Percentiles rank a stretch among this genome's conserved stretches.
These are phyloP conservation scores for Alternaria sp. DNA, from an alignment of 2,329 filamentous ascomycete species.

Conservation along the genomic window DNA sequence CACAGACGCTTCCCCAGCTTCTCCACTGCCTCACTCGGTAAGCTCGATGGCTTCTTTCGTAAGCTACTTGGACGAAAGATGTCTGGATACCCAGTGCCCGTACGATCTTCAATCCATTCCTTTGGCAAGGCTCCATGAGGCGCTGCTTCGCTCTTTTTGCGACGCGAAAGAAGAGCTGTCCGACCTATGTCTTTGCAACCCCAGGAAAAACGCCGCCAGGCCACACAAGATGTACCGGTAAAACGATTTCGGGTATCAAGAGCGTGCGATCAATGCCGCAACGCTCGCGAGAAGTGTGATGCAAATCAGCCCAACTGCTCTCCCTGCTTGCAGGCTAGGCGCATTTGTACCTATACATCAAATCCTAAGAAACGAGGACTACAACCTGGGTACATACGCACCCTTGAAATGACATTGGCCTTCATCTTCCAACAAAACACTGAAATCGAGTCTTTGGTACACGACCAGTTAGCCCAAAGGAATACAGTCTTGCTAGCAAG, in stretches of 20 bases:
- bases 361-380: constrained; percentile 79
- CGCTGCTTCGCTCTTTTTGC: background rate
- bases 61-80: constrained; percentile 2
- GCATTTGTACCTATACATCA: constrained; percentile 74
- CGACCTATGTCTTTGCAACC: constrained; percentile 27
- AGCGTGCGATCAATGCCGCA: constrained; percentile 73
- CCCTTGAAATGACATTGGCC: constrained; percentile 71
- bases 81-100: background rate
- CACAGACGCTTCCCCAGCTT: constrained; percentile 17
- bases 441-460: constrained; percentile 66
- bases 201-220: constrained; percentile 30
- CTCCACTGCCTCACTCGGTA: constrained; percentile 4
- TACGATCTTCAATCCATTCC: background rate
- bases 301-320: constrained; percentile 71
- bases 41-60: constrained; percentile 14
- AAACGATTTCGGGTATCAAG: constrained; percentile 70
- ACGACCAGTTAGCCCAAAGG: constrained; percentile 60
- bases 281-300: constrained; percentile 75
- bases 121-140: constrained; percentile 3
- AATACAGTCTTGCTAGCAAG: constrained; percentile 61
- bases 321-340: constrained; percentile 68
- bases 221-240: constrained; percentile 26
- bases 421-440: constrained; percentile 56
- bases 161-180: constrained; percentile 2
- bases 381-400: constrained; percentile 61